A percentile compares a stretch with the other conserved stretches of the same genome.
phyloP scores from a whole-genome alignment of 1,284 basidiomycete species.

The Caloboletus firmus region DNA sequence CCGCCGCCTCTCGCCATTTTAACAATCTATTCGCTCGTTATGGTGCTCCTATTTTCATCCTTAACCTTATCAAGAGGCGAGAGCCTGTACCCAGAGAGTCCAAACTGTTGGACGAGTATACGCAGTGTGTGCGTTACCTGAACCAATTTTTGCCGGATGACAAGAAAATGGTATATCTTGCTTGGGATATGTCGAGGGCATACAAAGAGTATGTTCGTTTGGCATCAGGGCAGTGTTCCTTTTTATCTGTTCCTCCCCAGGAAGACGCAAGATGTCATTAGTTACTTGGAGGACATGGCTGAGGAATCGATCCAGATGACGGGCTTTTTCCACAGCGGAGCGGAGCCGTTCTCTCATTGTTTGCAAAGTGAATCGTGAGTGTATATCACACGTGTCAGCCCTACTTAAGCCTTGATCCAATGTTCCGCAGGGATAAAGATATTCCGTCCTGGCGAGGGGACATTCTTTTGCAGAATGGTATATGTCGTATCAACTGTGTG shows the following conservation, averaged over 20 bases:
- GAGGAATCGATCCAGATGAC: slow-evolving; percentile 93
- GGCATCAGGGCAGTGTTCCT: neutral
- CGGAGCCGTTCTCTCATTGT: slow-evolving; percentile 72
- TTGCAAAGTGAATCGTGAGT: slow-evolving; percentile 48
- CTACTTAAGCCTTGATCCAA: neutral
- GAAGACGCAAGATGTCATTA: slow-evolving; percentile 95
- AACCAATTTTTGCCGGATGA: slow-evolving; percentile 92
- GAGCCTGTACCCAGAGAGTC: slow-evolving; percentile 86
- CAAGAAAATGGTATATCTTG: slow-evolving; percentile 88
- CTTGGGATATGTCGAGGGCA: slow-evolving; percentile 95
- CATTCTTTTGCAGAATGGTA: slow-evolving; percentile 87
- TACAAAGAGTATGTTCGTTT: slow-evolving; percentile 73
- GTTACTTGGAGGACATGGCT: slow-evolving; percentile 92
- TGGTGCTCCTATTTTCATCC: slow-evolving; percentile 86
- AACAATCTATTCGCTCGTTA: slow-evolving; percentile 91
- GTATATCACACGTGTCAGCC: slow-evolving; percentile 7
- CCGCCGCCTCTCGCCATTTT: slow-evolving; percentile 92
- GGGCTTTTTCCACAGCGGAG: slow-evolving; percentile 90
- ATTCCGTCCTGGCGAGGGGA: slow-evolving; percentile 52
- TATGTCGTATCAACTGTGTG: slow-evolving; percentile 90
- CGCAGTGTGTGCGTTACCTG: slow-evolving; percentile 88
- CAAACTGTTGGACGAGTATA: slow-evolving; percentile 92
- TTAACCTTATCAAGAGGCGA: slow-evolving; percentile 93
- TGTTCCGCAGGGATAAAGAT: slow-evolving; percentile 17
- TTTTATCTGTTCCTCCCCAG: slow-evolving; percentile 40